phyloP scores from a whole-genome alignment of 208 protist species.

The Herpetomonas tarakana region DNA sequence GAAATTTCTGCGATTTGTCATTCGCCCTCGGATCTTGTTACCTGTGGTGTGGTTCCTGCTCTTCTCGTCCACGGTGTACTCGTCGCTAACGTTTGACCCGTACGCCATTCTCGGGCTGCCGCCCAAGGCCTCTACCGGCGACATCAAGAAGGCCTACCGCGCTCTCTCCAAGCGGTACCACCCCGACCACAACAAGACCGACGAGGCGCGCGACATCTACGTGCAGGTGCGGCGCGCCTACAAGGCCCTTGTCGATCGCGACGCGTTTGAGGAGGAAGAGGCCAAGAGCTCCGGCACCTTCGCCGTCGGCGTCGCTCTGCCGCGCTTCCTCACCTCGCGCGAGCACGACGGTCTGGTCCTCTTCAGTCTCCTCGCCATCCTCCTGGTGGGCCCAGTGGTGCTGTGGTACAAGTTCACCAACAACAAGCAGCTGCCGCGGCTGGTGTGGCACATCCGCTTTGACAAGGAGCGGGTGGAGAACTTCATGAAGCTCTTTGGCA shows the following conservation, averaged over 20 bases:
- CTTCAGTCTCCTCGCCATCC: constrained; percentile 76
- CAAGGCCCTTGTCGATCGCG: constrained; percentile 90
- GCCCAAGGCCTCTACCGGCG: constrained; percentile 44
- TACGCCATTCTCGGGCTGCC: constrained; percentile 76
- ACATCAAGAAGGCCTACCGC: constrained; percentile 89
- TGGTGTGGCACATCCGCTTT: constrained; percentile 70
- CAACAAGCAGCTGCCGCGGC: constrained; percentile 60
- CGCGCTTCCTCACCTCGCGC: constrained; percentile 80
- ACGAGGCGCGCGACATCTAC: constrained; percentile 85
- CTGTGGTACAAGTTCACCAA: constrained; percentile 82
- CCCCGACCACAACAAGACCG: constrained; percentile 90
- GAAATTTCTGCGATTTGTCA: constrained; percentile 83
- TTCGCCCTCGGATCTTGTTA: constrained; percentile 80
- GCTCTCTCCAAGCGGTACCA: constrained; percentile 79
- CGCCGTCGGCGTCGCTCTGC: constrained; percentile 85
- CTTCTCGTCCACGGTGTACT: constrained; percentile 88
- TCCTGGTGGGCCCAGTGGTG: constrained; percentile 61
- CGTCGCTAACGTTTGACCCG: constrained; percentile 83
- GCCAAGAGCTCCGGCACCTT: constrained; percentile 64
- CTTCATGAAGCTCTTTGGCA: constrained; percentile 78
- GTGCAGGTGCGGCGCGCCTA: constrained; percentile 88
- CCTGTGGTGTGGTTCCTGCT: constrained; percentile 76
- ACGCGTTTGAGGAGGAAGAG: constrained; percentile 89
- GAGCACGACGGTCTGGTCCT: constrained; percentile 87
- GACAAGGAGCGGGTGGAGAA: constrained; percentile 79